Conservation (phyloP, 2,329 filamentous ascomycete genomes). For the Stagonosporopsis rhizophila region DNA sequence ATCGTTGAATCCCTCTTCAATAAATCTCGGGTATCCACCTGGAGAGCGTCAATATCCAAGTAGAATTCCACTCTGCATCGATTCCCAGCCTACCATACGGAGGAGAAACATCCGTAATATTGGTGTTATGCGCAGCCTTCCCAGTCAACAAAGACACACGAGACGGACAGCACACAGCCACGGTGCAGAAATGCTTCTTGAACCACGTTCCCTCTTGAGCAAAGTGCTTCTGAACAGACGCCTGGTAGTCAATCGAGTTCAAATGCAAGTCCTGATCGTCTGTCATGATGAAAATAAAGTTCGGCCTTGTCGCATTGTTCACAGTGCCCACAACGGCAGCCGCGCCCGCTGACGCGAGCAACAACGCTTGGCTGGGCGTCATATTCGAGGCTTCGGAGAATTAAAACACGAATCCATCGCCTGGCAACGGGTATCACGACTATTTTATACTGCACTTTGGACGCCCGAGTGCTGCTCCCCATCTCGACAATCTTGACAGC, state of each 20-base stretch:
- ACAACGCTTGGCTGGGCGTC: conserved; percentile 15
- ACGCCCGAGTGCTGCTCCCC: not conserved
- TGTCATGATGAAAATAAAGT: conserved; percentile 72
- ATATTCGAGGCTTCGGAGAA: conserved; percentile 1
- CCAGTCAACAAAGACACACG: conserved; percentile 71
- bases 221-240: conserved; percentile 63
- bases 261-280: conserved; percentile 72
- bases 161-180: conserved; percentile 72
- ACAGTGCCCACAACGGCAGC: not conserved
- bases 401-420: not conserved
- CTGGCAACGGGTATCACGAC: not conserved
- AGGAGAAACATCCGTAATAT: conserved; percentile 67
- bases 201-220: conserved; percentile 66
- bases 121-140: conserved; percentile 72
- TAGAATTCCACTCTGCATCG: conserved; percentile 4
- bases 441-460: not conserved
- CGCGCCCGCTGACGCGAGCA: conserved; percentile 13
- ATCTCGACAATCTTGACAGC: not conserved
- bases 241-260: conserved; percentile 68
- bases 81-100: conserved; percentile 56
- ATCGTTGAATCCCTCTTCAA: conserved; percentile 69
- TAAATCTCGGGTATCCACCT: conserved; percentile 71
- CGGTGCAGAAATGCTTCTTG: conserved; percentile 70
- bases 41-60: not conserved
- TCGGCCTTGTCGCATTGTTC: conserved; percentile 43